A percentile compares a stretch with the other conserved stretches of the same genome.
Conservation (phyloP, 2,329 filamentous ascomycete genomes). For the Stenocarpella maydis region DNA sequence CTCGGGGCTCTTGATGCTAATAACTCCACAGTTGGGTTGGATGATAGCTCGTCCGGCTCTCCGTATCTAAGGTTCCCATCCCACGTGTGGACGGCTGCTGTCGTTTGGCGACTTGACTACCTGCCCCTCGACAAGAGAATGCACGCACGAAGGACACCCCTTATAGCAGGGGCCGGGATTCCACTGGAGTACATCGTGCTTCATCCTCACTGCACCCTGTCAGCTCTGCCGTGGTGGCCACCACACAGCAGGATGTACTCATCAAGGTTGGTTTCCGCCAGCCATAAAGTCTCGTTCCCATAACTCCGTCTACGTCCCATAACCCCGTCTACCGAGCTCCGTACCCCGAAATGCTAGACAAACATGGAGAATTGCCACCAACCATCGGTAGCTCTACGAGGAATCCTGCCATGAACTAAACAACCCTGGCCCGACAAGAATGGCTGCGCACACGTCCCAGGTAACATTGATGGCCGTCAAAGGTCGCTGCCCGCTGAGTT, state of each 20-base stretch:
- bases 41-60: too few species aligned
- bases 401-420: neutral
- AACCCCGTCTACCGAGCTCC: neutral
- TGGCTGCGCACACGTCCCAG: neutral
- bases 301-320: too few species aligned
- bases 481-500: neutral
- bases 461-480: neutral
- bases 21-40: too few species aligned
- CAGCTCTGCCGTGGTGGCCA: neutral
- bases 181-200: too few species aligned
- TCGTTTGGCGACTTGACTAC: too few species aligned
- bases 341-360: neutral
- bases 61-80: too few species aligned
- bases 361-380: neutral
- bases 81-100: too few species aligned
- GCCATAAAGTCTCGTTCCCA: neutral
- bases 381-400: neutral
- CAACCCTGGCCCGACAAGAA: neutral
- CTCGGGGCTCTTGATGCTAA: too few species aligned
- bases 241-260: neutral
- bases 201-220: too few species aligned
- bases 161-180: too few species aligned
- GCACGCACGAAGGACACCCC: too few species aligned
- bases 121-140: too few species aligned
- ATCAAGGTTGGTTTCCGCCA: neutral